Evolutionary conservation across 129 eudicot genomes (phyloP).

Genomic region (Tanacetum coccineum): DNA sequence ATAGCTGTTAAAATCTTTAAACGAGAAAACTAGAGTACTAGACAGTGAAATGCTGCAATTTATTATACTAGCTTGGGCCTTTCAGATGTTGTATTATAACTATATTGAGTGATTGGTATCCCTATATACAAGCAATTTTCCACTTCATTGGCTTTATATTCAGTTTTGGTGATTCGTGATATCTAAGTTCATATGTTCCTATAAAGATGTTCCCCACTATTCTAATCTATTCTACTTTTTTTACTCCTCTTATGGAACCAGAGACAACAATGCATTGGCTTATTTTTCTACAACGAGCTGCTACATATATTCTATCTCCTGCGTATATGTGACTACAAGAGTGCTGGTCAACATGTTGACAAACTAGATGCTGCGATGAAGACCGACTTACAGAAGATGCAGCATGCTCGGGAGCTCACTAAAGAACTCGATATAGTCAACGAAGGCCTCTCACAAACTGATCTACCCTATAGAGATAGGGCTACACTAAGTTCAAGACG

Average conservation of each 20-base stretch:
- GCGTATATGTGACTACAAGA: slow-evolving; percentile 86
- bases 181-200: slow-evolving; percentile 17
- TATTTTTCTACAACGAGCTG: slow-evolving; percentile 80
- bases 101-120: neutral
- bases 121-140: no score
- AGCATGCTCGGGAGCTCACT: slow-evolving; percentile 54
- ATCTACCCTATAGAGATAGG: slow-evolving; percentile 58
- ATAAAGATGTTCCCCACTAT: slow-evolving; percentile 1
- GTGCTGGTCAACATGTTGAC: slow-evolving; percentile 73
- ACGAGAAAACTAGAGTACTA: no score
- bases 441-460: slow-evolving; percentile 55
- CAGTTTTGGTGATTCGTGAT: neutral
- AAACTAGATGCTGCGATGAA: slow-evolving; percentile 87
- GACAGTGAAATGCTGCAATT: no score
- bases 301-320: slow-evolving; percentile 85
- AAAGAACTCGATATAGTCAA: slow-evolving; percentile 63
- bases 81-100: neutral
- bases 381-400: slow-evolving; percentile 56
- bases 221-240: slow-evolving; percentile 8
- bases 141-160: neutral
- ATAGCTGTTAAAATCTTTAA: no score
- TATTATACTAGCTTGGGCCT: neutral
- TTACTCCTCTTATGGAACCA: slow-evolving; percentile 22
- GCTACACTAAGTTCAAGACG: slow-evolving; percentile 49
- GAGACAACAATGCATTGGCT: slow-evolving; percentile 77